A percentile compares a stretch with the other conserved stretches of the same genome.
Conservation (phyloP, 805 yeast species). For the Hanseniaspora clermontiae region DNA sequence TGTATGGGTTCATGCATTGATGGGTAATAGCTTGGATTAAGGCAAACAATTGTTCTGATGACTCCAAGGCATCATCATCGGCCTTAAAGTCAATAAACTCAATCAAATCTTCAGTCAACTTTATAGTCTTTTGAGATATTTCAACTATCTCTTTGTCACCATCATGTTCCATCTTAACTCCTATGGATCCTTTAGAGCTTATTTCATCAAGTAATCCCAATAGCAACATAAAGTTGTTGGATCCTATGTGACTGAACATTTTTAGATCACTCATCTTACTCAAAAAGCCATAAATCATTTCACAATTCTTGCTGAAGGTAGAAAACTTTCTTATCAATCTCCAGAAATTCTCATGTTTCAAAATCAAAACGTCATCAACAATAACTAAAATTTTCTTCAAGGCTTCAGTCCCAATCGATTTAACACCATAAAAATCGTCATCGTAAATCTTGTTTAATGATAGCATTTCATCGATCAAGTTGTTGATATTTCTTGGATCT, state of each 20-base stretch:
- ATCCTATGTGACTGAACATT: constrained; percentile 30
- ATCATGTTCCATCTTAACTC: constrained; percentile 64
- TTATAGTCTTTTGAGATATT: constrained; percentile 48
- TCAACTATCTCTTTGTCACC: constrained; percentile 43
- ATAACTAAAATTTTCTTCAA: constrained; percentile 31
- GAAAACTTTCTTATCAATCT: constrained; percentile 38
- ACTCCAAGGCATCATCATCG: background rate
- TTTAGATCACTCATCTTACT: constrained; percentile 29
- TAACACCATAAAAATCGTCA: constrained; percentile 27
- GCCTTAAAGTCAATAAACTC: constrained; percentile 17
- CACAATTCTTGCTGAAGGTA: constrained; percentile 33
- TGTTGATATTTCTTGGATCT: constrained; percentile 18
- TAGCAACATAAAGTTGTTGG: constrained; percentile 47
- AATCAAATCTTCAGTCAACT: constrained; percentile 44
- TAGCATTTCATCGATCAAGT: constrained; percentile 22
- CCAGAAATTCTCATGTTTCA: constrained; percentile 47
- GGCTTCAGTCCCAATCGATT: constrained; percentile 33
- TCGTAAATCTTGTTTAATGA: constrained; percentile 26
- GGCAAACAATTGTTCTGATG: constrained; percentile 30
- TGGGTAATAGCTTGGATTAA: constrained; percentile 72
- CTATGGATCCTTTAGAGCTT: constrained; percentile 69
- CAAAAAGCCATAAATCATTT: constrained; percentile 36
- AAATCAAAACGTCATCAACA: constrained; percentile 28
- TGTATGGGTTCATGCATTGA: constrained; percentile 80
- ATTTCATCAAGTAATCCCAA: constrained; percentile 66